Percentiles rank a stretch among this genome's conserved stretches.
phyloP scores from a whole-genome alignment of 768 basidiomycete genomes.

The Collybia mongolica region DNA sequence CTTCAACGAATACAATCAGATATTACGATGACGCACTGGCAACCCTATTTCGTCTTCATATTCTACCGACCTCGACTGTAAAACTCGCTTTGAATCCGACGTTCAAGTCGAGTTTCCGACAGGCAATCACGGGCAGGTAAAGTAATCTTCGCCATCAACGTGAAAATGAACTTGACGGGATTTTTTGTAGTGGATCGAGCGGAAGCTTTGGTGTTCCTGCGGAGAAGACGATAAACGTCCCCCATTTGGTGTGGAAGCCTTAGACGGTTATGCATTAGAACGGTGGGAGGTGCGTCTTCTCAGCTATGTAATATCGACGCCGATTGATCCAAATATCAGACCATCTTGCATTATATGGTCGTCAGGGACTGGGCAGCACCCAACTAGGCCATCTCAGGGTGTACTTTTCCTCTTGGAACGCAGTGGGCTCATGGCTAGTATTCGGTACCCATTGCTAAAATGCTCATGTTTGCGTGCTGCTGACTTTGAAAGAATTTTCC shows the following conservation, averaged over 20 bases:
- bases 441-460: slow-evolving; percentile 47
- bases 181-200: slow-evolving; percentile 57
- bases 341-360: slow-evolving; percentile 98
- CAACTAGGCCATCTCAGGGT: slow-evolving; percentile 75
- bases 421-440: slow-evolving; percentile 82
- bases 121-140: slow-evolving; percentile 88
- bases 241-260: slow-evolving; percentile 50
- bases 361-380: slow-evolving; percentile 75
- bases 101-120: slow-evolving; percentile 78
- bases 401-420: slow-evolving; percentile 82
- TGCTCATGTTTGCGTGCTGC: not conserved
- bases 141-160: no score
- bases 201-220: slow-evolving; percentile 85
- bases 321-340: slow-evolving; percentile 43
- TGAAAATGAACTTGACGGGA: no score
- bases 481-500: slow-evolving; percentile 13
- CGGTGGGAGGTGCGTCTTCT: slow-evolving; percentile 77
- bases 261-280: slow-evolving; percentile 83
- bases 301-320: not conserved
- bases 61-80: slow-evolving; percentile 57
- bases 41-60: slow-evolving; percentile 66
- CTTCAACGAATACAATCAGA: slow-evolving; percentile 37
- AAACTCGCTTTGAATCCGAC: slow-evolving; percentile 70
- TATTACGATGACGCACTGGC: slow-evolving; percentile 67
- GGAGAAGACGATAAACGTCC: slow-evolving; percentile 60